Evolutionary conservation across 768 basidiomycete species (phyloP).

Genomic region (Strobilomyces confusus): DNA sequence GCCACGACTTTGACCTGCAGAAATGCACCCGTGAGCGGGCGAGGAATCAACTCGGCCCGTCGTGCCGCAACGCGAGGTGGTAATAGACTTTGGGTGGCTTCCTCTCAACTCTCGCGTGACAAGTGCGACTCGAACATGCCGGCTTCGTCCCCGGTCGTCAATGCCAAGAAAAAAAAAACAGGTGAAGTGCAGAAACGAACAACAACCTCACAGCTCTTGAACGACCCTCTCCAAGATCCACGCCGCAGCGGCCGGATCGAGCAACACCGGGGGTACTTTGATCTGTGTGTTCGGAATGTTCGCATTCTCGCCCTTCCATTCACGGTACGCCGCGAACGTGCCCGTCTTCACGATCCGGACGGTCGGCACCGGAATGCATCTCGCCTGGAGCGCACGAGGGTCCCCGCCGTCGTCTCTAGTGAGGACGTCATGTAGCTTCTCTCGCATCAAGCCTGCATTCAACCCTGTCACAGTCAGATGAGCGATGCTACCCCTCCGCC

Average conservation of each 20-base stretch:
- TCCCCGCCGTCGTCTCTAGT: not conserved
- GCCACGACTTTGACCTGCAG: too few relatives aligned
- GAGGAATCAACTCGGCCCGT: too few relatives aligned
- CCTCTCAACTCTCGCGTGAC: too few relatives aligned
- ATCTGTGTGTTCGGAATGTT: conserved; percentile 6
- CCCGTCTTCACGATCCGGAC: conserved; percentile 20
- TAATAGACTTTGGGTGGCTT: too few relatives aligned
- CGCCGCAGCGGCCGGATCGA: not conserved
- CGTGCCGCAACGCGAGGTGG: too few relatives aligned
- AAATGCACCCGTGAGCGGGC: too few relatives aligned
- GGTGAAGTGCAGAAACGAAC: too few relatives aligned
- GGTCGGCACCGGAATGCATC: conserved; percentile 13
- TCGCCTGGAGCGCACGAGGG: not conserved
- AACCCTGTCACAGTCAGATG: conserved; percentile 3
- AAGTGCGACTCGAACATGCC: too few relatives aligned
- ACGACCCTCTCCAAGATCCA: conserved; percentile 18
- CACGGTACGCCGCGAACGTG: conserved; percentile 18
- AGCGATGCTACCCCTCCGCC: not conserved
- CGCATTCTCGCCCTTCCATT: conserved; percentile 4
- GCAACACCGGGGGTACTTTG: conserved; percentile 11
- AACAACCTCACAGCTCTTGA: conserved; percentile 5
- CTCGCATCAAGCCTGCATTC: not conserved
- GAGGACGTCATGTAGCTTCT: conserved; percentile 12
- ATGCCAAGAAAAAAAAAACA: too few relatives aligned
- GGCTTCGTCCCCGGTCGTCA: too few relatives aligned